A percentile compares a stretch with the other conserved stretches of the same genome.
Conservation (phyloP, 176 grass and related monocot genomes). For the Aegilops bicornis region DNA sequence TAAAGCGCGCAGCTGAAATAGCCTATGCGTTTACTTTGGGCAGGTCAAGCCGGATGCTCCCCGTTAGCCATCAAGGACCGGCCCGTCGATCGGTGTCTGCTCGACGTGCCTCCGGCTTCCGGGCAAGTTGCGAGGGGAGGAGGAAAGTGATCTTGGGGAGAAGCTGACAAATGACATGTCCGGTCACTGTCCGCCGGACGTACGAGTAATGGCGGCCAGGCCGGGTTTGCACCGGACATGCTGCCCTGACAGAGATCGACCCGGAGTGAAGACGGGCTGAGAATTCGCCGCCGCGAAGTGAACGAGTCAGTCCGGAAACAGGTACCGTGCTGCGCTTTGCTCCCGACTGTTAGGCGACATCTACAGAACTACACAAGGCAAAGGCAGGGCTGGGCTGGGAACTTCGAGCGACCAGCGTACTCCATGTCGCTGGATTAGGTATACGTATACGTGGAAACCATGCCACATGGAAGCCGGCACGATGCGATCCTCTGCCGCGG, state of each 20-base stretch:
- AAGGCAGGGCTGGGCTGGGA: background rate
- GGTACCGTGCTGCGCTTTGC: background rate
- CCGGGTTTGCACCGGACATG: background rate
- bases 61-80: background rate
- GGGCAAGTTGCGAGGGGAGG: background rate
- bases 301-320: background rate
- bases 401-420: background rate
- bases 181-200: background rate
- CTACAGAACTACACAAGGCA: background rate
- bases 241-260: background rate
- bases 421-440: background rate
- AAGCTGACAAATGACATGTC: background rate
- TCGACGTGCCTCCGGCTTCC: background rate
- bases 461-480: background rate
- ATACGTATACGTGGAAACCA: background rate
- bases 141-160: background rate
- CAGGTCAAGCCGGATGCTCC: background rate
- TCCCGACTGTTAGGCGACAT: background rate
- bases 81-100: too few species aligned
- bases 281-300: background rate
- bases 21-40: constrained; percentile 3
- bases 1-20: background rate
- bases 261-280: background rate
- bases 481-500: background rate
- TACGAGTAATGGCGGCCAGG: background rate